Conservation (phyloP, 345 rosid genomes). For the Bruguiera sexangula region DNA sequence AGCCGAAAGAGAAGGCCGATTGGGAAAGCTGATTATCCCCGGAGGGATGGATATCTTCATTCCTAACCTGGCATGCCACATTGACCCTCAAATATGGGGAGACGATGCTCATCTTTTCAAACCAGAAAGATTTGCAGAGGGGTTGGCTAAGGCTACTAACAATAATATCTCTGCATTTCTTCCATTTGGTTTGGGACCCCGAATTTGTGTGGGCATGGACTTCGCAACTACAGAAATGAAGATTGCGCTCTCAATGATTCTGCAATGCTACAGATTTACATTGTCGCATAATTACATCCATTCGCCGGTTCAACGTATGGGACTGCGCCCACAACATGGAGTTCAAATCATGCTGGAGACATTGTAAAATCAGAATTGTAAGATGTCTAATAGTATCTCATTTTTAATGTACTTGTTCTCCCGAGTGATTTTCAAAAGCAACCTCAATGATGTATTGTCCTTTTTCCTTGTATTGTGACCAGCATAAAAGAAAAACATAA, state of each 20-base stretch:
- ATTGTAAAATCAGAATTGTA: neutral
- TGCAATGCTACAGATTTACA: conserved; percentile 38
- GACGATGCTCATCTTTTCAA: conserved; percentile 38
- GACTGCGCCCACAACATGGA: conserved; percentile 35
- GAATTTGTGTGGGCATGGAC: conserved; percentile 40
- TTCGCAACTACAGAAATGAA: conserved; percentile 36
- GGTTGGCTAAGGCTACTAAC: conserved; percentile 43
- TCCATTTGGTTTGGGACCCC: conserved; percentile 42
- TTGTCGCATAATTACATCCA: conserved; percentile 41
- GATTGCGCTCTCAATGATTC: conserved; percentile 45
- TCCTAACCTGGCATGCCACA: conserved; percentile 29
- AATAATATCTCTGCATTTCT: conserved; percentile 33
- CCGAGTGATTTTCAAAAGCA: too few species aligned
- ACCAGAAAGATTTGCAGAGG: conserved; percentile 46
- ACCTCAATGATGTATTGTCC: too few species aligned
- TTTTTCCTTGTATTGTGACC: too few species aligned
- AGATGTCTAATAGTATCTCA: too few species aligned
- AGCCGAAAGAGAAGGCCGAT: conserved; percentile 19
- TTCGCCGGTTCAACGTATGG: conserved; percentile 26
- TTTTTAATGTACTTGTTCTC: too few species aligned
- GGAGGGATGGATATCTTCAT: conserved; percentile 17
- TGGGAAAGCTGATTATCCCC: conserved; percentile 33
- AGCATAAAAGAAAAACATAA: too few species aligned
- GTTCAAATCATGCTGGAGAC: conserved; percentile 36
- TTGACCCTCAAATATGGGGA: conserved; percentile 41